These are phyloP conservation scores for Diatrype stigma DNA, from an alignment of 2,329 filamentous ascomycete genomes.

Conservation along the genomic window DNA sequence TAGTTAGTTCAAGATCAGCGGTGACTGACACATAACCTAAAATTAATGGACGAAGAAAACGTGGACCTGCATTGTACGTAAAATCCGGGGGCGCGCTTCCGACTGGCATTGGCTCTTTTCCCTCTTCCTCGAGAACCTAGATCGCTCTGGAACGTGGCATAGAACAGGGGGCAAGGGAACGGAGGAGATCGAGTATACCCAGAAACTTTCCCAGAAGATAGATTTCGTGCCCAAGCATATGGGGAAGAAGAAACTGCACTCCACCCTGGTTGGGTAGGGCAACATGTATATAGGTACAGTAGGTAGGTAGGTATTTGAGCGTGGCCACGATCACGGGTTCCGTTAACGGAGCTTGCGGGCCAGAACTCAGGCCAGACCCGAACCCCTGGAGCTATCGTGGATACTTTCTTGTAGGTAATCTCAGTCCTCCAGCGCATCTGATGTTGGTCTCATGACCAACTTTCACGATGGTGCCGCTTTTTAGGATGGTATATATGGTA, in stretches of 20 bases:
- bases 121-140: background rate
- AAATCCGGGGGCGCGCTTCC: background rate
- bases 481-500: no score
- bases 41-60: background rate
- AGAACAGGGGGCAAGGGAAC: background rate
- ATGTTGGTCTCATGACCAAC: background rate
- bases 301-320: background rate
- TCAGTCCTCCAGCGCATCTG: background rate
- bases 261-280: background rate
- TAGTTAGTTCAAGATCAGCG: background rate
- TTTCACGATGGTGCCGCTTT: background rate
- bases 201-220: no score
- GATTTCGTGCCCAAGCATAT: no score
- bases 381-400: background rate
- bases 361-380: background rate
- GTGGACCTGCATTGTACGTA: background rate
- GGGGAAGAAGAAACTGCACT: background rate
- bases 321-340: slow-evolving; percentile 1
- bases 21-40: background rate
- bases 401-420: slow-evolving; percentile 1
- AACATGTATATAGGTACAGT: background rate
- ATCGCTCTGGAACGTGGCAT: background rate
- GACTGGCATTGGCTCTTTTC: background rate
- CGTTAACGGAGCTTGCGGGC: slow-evolving; percentile 1
- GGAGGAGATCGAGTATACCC: background rate